These are phyloP conservation scores for Neopestalotiopsis sp. DNA, from an alignment of 2,329 filamentous ascomycete species.

Conservation along the genomic window DNA sequence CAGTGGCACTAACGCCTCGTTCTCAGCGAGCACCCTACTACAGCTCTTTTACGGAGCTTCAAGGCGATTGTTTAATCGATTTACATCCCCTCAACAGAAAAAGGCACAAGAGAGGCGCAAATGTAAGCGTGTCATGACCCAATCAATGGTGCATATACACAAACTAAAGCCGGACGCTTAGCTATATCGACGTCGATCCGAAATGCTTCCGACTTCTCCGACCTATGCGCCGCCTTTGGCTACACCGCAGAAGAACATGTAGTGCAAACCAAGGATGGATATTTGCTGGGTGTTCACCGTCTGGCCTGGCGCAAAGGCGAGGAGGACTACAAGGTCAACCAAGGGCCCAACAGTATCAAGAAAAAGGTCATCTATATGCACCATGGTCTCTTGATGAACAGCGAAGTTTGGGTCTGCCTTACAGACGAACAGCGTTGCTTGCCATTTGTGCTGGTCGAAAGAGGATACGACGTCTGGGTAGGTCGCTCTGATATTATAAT, in stretches of 20 bases:
- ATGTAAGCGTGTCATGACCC: constrained; percentile 45
- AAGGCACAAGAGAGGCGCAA: constrained; percentile 72
- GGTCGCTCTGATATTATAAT: constrained; percentile 35
- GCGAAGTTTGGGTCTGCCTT: constrained; percentile 95
- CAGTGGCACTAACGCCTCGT: constrained; percentile 24
- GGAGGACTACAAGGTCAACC: constrained; percentile 79
- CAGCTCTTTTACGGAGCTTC: constrained; percentile 83
- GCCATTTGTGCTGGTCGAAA: constrained; percentile 87
- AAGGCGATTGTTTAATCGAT: constrained; percentile 79
- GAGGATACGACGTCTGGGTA: constrained; percentile 95
- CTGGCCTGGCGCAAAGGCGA: constrained; percentile 84
- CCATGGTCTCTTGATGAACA: constrained; percentile 97
- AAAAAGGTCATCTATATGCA: constrained; percentile 95
- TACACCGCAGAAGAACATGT: constrained; percentile 97
- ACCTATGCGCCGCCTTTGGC: constrained; percentile 89
- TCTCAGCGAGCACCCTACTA: constrained; percentile 77
- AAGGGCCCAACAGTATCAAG: constrained; percentile 67
- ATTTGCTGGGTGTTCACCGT: constrained; percentile 87
- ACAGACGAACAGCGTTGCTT: constrained; percentile 86
- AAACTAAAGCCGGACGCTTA: constrained; percentile 33
- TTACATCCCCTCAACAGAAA: constrained; percentile 73
- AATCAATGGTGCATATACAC: not conserved
- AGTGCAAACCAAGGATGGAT: constrained; percentile 92
- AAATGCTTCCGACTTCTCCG: constrained; percentile 88
- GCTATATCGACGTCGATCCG: constrained; percentile 78